Evolutionary conservation across 805 yeast genomes (phyloP), one percentile per base, ranked within the genome.

Genomic region (Kodamaea neixiangensis): DNA sequence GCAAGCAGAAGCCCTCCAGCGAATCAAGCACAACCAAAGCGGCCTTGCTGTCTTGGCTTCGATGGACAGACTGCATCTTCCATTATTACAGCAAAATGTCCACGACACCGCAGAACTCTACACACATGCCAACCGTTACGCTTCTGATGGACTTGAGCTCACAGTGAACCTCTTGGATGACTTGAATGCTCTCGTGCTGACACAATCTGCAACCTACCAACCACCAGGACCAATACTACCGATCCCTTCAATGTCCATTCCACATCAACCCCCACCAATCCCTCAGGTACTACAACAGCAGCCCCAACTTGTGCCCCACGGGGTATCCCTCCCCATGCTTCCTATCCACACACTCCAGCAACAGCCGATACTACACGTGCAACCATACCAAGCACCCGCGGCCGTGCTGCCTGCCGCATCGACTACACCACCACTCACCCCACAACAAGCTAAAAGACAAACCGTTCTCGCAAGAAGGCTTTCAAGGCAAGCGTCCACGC

Each of bases 401-500:
- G 21, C 46, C 17, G 15, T 17, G 13, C 42, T 29, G 21, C 11
- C 19, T 9, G 29, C 17, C 5, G 15, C 52, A 18, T 44, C 33
- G 22, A 22, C 50, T n/a, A 39, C 50, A 21, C 37, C 40, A 34
- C 49, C 49, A 13, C 35, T 47, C 20, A 42, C 49, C 13, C 40
- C 49, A 22, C 50, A 45, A 31, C 54, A 51, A 15, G 38, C 29
- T 5, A 56, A 57, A 41, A 52, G 68, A 11, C 60, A 59, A 41
- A 42, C 53, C 2, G 64, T 62, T 9, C 44, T 65, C 33, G 54
- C 54, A 37, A 39, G 68, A 25, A 50, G 68, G 46, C 58, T 65
- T 31, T 65, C 68, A 4, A 35, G 69, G 42, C 69, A 65, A 44
- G 68, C 69, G 0, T 54, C 59, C 31, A 60, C 66, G 13, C 48